Base-by-base conservation (phyloP, 2,329 filamentous ascomycete species). In the Colletotrichum aenigma region DNA sequence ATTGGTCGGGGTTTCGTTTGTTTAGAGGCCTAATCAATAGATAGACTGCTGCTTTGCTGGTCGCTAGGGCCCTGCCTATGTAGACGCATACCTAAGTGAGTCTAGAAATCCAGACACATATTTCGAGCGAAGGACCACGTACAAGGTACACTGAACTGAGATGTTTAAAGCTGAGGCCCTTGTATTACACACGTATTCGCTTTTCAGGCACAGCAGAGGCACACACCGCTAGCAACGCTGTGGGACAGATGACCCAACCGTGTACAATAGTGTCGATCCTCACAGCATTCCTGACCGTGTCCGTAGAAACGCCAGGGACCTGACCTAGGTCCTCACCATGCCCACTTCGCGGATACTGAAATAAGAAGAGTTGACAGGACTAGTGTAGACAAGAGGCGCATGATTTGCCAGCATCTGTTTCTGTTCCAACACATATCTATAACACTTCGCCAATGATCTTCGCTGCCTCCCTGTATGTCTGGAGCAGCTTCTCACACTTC, bases 371-470 rank as follows among this genome's bases (percentile, higher is more conserved):
- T 65, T 38, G 30, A 58, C 34, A 28, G 48, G 26, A 60, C 15
- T 38, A 52, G 58, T 74, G 64, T 52, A 60, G 65, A 55, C 34
- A 69, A 74, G 30, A 30, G 58, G 72, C 70, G 38, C 58, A 58
- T 18, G 26, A 30, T 69, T 68, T 60, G 34, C 60, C 60, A 58
- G 32, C 10, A 26, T 74, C 48, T 71, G 67, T 70, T 55, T 58
- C 43, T 74, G 62, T 71, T 64, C 78, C 56, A 66, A 76, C 58
- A 69, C 32, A 4, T 74, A 74, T 76, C 85, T 93, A 96, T 87
- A 98, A 88, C 76, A 99, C 97, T 87, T 99, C 97, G 76, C 97
- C 96, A 78, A 99, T 96, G 84, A 99, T 99, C 90, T 97, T 98
- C 77, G 96, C 96, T 24, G 97, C 97, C 88, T 99, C 97, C 82